phyloP scores from a whole-genome alignment of 257 asterid genomes.

The Nicotiana paniculata region DNA sequence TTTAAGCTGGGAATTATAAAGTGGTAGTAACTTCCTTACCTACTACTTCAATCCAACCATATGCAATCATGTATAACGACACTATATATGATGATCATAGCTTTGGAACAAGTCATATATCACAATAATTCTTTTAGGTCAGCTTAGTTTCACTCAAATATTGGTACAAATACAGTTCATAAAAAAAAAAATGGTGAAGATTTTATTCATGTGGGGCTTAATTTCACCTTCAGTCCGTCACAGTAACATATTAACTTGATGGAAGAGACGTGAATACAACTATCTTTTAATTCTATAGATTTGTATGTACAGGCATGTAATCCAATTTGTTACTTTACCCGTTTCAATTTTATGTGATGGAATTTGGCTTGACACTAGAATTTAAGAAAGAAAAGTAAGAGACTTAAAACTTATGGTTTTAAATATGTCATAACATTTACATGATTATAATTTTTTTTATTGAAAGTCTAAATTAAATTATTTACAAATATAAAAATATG shows the following conservation, averaged over 20 bases:
- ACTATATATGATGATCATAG: background rate
- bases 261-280: background rate
- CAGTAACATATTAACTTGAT: too few species aligned
- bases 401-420: too few species aligned
- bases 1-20: background rate
- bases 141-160: background rate
- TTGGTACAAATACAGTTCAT: background rate
- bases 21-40: background rate
- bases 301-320: background rate
- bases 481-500: too few species aligned
- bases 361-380: too few species aligned
- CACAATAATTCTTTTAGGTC: background rate
- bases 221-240: background rate
- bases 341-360: too few species aligned
- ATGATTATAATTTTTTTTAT: too few species aligned
- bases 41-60: background rate
- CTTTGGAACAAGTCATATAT: background rate
- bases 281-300: background rate
- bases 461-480: too few species aligned
- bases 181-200: background rate
- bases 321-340: background rate
- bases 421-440: too few species aligned
- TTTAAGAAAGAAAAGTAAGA: too few species aligned
- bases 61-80: background rate
- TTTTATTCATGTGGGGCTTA: background rate